Base-by-base conservation (phyloP, 2,329 filamentous ascomycete genomes). In the Diaporthe longicolla region DNA sequence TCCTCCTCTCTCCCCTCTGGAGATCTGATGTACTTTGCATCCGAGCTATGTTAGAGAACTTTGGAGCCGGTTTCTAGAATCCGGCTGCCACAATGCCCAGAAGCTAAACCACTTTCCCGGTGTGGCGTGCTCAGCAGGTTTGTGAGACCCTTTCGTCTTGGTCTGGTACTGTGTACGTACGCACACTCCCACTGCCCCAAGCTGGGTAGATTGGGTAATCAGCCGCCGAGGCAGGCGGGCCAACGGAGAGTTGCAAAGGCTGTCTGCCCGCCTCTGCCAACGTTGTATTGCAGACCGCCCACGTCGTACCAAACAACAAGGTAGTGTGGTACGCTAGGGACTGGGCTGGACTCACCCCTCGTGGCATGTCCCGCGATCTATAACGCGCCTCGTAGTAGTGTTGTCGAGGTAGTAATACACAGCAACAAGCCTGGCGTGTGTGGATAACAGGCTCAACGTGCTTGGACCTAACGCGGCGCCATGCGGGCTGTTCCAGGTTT, bases 401-500 rank as follows among this genome's bases (percentile, higher is more conserved):
- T 32, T 52, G 45, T 26, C 21, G 21, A 13, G 4, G 26, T 35
- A 21, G 43, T 52, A 52, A 26, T 26, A 21, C 10, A 40, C 37
- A 40, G 37, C 37, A 40, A 19, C n/a, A 61, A 7, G 15, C 15
- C 19, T 45, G 61, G 61, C 43, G 29, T 52, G 61, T 37, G 61
- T 32, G 59, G 40, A 52, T 35, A 52, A 52, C 8, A 24, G 32
- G 21, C 11, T 24, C n/a, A 50, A 50, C 43, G 26, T 65, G 61
- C 43, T 50, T 50, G 29, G 63, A 52, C 37, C 63, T 52, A 66
- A 66, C 29, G 63, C 63, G 63, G 63, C 45, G 29, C 63, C 63
- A 52, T 52, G 63, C 45, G n/a, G 63, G 29, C 45, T 66, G 63
- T 66, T 66, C 63, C 63, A 66, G 63, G 63, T 66, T 66, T 66